Percentiles rank a stretch among this genome's conserved stretches.
These are phyloP conservation scores for Fusarium continuum DNA, from an alignment of 2,329 filamentous ascomycete species.

Conservation along the genomic window DNA sequence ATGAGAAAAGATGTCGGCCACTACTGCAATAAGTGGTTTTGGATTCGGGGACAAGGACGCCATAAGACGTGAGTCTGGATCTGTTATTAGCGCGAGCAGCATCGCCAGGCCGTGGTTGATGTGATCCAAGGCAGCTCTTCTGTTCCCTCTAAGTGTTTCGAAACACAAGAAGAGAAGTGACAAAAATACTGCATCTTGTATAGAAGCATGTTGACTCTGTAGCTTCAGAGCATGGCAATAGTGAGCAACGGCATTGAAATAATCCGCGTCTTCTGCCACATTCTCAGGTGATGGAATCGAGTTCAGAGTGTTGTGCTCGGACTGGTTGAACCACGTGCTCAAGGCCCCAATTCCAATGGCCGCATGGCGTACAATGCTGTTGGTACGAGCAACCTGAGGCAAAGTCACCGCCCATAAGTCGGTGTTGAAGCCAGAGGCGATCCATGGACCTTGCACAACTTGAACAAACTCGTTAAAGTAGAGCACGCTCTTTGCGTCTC, in stretches of 20 bases:
- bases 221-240: constrained; percentile 49
- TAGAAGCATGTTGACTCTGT: constrained; percentile 39
- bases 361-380: constrained; percentile 43
- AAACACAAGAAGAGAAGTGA: constrained; percentile 47
- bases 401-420: constrained; percentile 45
- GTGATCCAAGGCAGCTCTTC: constrained; percentile 47
- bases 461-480: constrained; percentile 48
- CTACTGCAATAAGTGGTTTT: constrained; percentile 25
- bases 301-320: neutral
- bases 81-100: constrained; percentile 46
- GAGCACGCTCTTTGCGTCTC: constrained; percentile 6
- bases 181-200: constrained; percentile 46
- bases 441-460: constrained; percentile 45
- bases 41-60: constrained; percentile 33
- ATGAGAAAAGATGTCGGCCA: constrained; percentile 31
- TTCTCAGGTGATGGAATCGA: neutral
- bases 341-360: constrained; percentile 47
- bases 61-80: constrained; percentile 22
- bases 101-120: constrained; percentile 50
- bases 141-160: constrained; percentile 45
- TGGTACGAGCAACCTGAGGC: constrained; percentile 45
- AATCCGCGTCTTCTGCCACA: constrained; percentile 25
- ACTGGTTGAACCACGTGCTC: constrained; percentile 25
- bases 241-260: constrained; percentile 48
- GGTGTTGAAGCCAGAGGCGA: constrained; percentile 35